Evolutionary conservation across 371 early-diverging fungal species (phyloP), one percentile per base, ranked within the genome.

Genomic region (Batkoa obscura): DNA sequence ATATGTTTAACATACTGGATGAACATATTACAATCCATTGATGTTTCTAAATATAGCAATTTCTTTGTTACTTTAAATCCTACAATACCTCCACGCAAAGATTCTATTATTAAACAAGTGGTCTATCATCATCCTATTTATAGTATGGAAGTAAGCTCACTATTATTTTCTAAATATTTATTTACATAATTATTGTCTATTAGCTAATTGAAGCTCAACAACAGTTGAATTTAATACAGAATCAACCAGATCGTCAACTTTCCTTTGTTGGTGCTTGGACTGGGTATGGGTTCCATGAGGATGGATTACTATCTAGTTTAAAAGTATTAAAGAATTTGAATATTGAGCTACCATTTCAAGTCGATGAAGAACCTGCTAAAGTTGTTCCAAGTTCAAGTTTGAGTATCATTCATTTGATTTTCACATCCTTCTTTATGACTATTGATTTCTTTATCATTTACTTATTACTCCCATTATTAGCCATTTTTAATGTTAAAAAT

Each of bases 241-340:
- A 62, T 59, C 3, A 69, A 8, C 43, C 47, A 32, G 35, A 59
- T 36, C 57, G 58, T 1, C 58, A 58, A 32, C 59, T 60, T n/a
- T 41, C 46, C 10, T 68, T 69, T 58, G 62, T 64, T 23, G 80
- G 80, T 31, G 80, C 80, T 9, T 80, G 80, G 80, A 68, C 73
- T 2, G 69, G 72, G 46, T 77, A 78, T 56, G 79, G 79, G 3
- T 80, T 80, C 64, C 80, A 80, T 54, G 79, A 79, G 60, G 79
- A 80, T 60, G 80, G 78, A 0, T 59, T 67, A 36, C 72, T 73
- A 3, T 70, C 75, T 2, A 78, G 79, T 3, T 23, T 23, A 23
- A 23, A 23, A 23, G 23, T 23, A 23, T 23, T 23, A 23, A 23
- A 23, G 23, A 23, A 23, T 23, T 23, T 23, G 23, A 23, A 23